Evolutionary conservation across 2,329 filamentous ascomycete species (phyloP).

Genomic region (Claviceps africana): DNA sequence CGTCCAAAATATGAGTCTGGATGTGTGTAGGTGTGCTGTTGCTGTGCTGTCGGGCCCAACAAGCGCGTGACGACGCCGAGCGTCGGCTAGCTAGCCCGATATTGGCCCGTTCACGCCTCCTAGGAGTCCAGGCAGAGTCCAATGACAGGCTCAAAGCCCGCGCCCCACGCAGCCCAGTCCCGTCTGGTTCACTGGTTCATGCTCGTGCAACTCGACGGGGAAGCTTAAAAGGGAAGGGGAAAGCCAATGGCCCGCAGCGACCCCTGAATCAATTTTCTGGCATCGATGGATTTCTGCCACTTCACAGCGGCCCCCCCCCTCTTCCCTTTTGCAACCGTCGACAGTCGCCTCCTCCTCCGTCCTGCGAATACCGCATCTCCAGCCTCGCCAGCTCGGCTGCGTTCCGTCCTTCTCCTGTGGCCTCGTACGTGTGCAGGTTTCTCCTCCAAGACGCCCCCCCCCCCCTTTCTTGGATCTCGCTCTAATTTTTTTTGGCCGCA

Average conservation of each 20-base stretch:
- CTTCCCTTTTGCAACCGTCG: slow-evolving; percentile 1
- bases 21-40: background rate
- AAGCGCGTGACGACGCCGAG: too few relatives aligned
- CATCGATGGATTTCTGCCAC: background rate
- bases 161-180: background rate
- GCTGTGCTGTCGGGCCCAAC: too few relatives aligned
- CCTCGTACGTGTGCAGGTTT: background rate
- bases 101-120: background rate
- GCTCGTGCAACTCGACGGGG: background rate
- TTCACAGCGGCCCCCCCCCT: background rate
- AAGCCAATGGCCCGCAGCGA: background rate
- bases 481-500: background rate
- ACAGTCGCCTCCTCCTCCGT: background rate
- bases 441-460: background rate
- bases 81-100: background rate
- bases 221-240: background rate
- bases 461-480: background rate
- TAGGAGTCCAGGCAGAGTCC: too few relatives aligned
- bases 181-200: background rate
- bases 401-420: background rate
- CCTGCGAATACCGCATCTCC: background rate
- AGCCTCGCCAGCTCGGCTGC: slow-evolving; percentile 2
- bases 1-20: background rate
- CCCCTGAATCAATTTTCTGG: background rate
- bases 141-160: too few relatives aligned